Evolutionary conservation across 148 eudicot genomes (phyloP), one percentile per base, ranked within the genome.

Genomic region (Mesembryanthemum crystallinum): DNA sequence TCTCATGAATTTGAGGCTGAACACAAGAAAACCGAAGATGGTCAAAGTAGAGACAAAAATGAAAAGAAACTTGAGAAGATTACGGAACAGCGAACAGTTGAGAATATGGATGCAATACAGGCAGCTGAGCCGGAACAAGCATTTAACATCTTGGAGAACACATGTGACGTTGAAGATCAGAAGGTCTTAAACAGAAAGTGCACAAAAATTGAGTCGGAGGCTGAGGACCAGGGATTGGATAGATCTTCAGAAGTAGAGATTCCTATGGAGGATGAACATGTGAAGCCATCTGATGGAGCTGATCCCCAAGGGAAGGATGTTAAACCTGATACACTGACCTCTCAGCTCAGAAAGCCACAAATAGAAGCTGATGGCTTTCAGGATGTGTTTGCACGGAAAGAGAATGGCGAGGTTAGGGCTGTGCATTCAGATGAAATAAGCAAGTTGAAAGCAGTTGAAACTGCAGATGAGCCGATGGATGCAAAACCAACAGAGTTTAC

Each of bases 391-490:
- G 72, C 74, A 43, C 37, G 57, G n/a, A 55, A 70, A 67, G 82
- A 10, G 49, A 58, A 67, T 82, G 51, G 47, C 42, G 73, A 64
- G 37, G 27, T 73, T 21, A 54, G 35, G 33, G 12, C 77, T 67
- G 81, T 74, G 65, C 12, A 72, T 18, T 71, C 45, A 42, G 63
- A 28, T 45, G 73, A 69, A 76, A 71, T 68, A 55, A 71, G 45
- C 72, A 77, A 78, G 73, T 7, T 73, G 69, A 77, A 79, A 64
- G 76, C 79, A 17, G 80, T 43, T 77, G 81, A 78, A 70, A 73
- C 43, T 4, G 62, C 70, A 25, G 77, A 88, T 67, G 59, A 72
- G 24, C 62, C 64, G 51, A 15, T 37, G 72, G 83, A 82, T 78
- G 83, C 71, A 73, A 63, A 42, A 76, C 73, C 32, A 47, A 73